Evolutionary conservation across 306 rosid genomes (phyloP), one percentile per base, ranked within the genome.

Genomic region (Corylus heterophylla): DNA sequence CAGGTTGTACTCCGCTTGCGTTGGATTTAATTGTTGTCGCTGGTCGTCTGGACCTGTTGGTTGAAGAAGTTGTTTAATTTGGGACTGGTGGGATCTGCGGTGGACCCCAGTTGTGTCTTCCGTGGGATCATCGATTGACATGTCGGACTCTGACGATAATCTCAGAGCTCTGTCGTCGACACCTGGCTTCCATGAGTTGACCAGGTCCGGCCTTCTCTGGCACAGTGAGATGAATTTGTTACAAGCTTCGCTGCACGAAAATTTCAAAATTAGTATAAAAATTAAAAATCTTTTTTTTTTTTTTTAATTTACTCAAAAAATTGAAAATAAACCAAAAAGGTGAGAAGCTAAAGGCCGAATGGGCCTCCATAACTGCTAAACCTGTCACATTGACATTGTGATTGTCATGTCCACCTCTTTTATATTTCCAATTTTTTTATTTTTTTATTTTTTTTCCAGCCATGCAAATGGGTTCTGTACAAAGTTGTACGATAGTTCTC

Each of bases 111-210:
- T 56, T 16, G 54, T 16, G 35, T 92, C 91, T 59, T 92, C 98
- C 2, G 87, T 84, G 77, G 91, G 83, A 75, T 91, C 92, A 67
- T 91, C 99, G 58, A 93, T 93, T 44, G 99, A 96, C 98, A 96
- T 96, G 83, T 96, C 99, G 3, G 99, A 96, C 55, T 89, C 97
- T 39, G 81, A 76, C 1, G 99, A 96, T 44, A 96, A 87, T 55
- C 97, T 85, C 48, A 96, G 77, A 35, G 89, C 93, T 58, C 83
- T 81, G 25, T 91, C 93, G 14, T 88, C 85, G 58, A 73, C 89
- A 83, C 86, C 67, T 59, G 88, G 85, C 82, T 81, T 84, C 88
- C 96, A 88, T 7, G 82, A 61, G 85, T 82, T 88, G 83, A 86
- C 81, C 39, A 92, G 74, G 61, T 92, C 98, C 47, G 88, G 89